Base-by-base conservation (phyloP, 176 grass and related monocot species). In the Thinopyrum elongatum region DNA sequence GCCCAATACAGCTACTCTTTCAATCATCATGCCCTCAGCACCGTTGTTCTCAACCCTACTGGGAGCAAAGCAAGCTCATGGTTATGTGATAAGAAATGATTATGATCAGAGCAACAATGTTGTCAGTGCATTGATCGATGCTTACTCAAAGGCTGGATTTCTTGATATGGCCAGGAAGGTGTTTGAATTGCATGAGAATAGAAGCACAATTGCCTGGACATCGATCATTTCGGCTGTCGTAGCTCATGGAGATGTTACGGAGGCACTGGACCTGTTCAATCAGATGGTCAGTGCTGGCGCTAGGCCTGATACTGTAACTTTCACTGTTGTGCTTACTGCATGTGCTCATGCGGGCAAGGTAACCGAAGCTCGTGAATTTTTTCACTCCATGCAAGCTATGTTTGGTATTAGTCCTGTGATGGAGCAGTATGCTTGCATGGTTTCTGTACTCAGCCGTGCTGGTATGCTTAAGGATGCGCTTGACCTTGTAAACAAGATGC, bases 341-440 rank as follows among this genome's bases (percentile, higher is more conserved):
- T 95, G 93, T 85, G 93, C 88, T 76, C 77, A 91, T 80, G 84
- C 86, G 42, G 90, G 93, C 49, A 84, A 41, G 60, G 88, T 95
- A 59, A 73, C 69, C 7, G 62, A 90, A 82, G 93, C 93, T 85
- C 93, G 83, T 66, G 70, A 60, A 17, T 2, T 87, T 89, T 95
- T 95, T 83, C 41, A 93, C 79, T 83, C 93, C 17, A 95, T 95
- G 90, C 65, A 78, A 62, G 72, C 8, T 34, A n/a, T 78, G 29
- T 88, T 87, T 61, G 80, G 88, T 64, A 81, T 91, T 22, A 38
- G 58, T 64, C 88, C 88, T 0, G 73, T 73, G 29, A 86, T 84
- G 60, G 90, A 95, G 88, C 93, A 92, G 76, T 95, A 92, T 0
- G 81, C 86, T 69, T 92, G 93, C 88, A 92, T 95, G 90, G 80